Percentiles rank a stretch among this genome's conserved stretches.
Evolutionary conservation across 495 filamentous ascomycete genomes (phyloP).

Genomic region (Annulohypoxylon stygium): DNA sequence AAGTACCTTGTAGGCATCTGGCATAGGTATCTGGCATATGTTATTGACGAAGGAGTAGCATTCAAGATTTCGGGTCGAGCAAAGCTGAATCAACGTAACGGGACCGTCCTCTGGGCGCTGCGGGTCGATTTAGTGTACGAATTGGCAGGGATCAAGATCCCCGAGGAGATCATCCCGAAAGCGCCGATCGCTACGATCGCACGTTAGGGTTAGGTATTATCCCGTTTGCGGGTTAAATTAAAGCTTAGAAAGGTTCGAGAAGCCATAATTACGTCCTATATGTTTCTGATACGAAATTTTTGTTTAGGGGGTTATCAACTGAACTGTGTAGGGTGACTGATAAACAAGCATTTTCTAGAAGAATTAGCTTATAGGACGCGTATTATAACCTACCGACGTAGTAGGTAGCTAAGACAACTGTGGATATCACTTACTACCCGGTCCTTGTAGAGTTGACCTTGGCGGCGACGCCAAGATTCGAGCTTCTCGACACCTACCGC

Average conservation of each 20-base stretch:
- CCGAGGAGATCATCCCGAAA: conserved; percentile 31
- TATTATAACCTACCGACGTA: not conserved
- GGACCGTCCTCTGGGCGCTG: not conserved
- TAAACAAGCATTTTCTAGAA: not conserved
- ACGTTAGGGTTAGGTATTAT: conserved; percentile 13
- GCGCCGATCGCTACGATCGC: conserved; percentile 27
- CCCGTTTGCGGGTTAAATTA: not conserved
- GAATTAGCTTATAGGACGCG: conserved; percentile 6
- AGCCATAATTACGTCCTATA: not conserved
- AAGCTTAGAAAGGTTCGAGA: conserved; percentile 21
- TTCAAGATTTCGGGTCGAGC: conserved; percentile 23
- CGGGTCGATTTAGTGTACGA: not conserved
- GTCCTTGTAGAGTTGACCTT: conserved; percentile 12
- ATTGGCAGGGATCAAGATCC: conserved; percentile 23
- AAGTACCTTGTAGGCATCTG: conserved; percentile 11
- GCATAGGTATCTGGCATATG: conserved; percentile 6
- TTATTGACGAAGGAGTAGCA: not conserved
- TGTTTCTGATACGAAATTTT: not conserved
- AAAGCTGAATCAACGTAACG: conserved; percentile 17
- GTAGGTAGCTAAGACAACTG: not conserved
- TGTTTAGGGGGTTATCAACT: not conserved
- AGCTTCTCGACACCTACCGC: conserved; percentile 26
- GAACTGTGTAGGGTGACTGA: not conserved
- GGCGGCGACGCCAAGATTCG: conserved; percentile 26
- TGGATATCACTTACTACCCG: conserved; percentile 29